These are phyloP conservation scores for Microdochium trichocladiopsis DNA, from an alignment of 2,329 filamentous ascomycete genomes.

Conservation along the genomic window DNA sequence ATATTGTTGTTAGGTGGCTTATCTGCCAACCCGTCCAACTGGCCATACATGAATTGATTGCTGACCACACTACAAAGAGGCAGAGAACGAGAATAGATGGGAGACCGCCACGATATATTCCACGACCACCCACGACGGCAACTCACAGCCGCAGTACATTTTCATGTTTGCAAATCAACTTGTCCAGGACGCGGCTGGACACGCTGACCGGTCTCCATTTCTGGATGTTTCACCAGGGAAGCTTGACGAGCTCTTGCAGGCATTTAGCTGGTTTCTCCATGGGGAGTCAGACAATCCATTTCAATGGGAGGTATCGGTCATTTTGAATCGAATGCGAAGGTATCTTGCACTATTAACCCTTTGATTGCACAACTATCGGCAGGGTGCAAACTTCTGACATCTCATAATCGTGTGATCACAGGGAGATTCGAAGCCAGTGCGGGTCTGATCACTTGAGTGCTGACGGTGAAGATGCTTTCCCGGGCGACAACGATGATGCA, in stretches of 20 bases:
- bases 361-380: too few species aligned
- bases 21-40: too few species aligned
- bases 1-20: too few species aligned
- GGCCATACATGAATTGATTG: too few species aligned
- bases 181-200: neutral
- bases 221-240: neutral
- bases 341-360: neutral
- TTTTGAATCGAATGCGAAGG: neutral
- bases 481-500: neutral
- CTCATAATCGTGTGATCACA: neutral
- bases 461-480: neutral
- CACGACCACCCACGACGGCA: neutral
- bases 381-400: neutral
- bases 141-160: neutral
- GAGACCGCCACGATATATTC: neutral
- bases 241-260: neutral
- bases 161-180: neutral
- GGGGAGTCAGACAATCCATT: neutral
- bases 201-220: neutral
- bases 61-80: neutral
- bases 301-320: neutral
- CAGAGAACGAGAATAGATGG: neutral
- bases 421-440: neutral
- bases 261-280: neutral
- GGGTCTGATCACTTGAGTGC: neutral